Conservation (phyloP, 257 asterid species). For the Petunia secreta region DNA sequence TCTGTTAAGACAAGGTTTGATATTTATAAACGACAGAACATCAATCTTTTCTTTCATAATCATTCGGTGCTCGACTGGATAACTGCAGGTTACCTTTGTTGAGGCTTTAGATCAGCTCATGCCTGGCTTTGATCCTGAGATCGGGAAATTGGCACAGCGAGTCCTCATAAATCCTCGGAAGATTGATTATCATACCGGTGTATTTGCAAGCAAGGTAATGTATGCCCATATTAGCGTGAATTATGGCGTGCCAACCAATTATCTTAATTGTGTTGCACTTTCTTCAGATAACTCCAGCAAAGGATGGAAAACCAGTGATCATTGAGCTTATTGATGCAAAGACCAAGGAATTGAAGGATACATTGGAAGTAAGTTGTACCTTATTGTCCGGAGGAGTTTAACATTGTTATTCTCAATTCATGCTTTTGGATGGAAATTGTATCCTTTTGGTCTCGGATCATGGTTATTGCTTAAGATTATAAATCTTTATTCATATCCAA, state of each 20-base stretch:
- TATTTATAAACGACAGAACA: background rate
- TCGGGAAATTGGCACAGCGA: conserved; percentile 88
- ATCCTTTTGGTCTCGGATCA: conserved; percentile 8
- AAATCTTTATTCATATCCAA: conserved; percentile 25
- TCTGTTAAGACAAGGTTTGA: too few species aligned
- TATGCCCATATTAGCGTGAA: background rate
- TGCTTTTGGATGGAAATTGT: conserved; percentile 18
- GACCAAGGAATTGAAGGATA: conserved; percentile 90
- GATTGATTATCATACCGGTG: conserved; percentile 84
- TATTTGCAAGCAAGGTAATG: conserved; percentile 92
- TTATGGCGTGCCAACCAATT: background rate
- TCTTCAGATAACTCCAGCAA: conserved; percentile 87
- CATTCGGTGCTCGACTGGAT: conserved; percentile 37
- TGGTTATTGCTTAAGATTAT: conserved; percentile 22
- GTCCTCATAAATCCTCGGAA: conserved; percentile 87
- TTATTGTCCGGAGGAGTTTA: background rate
- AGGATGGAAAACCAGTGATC: conserved; percentile 94
- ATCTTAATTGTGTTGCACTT: conserved; percentile 4
- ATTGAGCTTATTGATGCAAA: conserved; percentile 97
- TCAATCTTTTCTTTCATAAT: conserved; percentile 19
- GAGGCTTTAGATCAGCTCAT: conserved; percentile 94
- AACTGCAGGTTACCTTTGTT: conserved; percentile 80
- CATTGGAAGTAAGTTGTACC: conserved; percentile 62
- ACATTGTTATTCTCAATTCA: background rate
- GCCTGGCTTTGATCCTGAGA: conserved; percentile 98